Base-by-base conservation (phyloP, 805 yeast species). In the Metschnikowia colocasiae region DNA sequence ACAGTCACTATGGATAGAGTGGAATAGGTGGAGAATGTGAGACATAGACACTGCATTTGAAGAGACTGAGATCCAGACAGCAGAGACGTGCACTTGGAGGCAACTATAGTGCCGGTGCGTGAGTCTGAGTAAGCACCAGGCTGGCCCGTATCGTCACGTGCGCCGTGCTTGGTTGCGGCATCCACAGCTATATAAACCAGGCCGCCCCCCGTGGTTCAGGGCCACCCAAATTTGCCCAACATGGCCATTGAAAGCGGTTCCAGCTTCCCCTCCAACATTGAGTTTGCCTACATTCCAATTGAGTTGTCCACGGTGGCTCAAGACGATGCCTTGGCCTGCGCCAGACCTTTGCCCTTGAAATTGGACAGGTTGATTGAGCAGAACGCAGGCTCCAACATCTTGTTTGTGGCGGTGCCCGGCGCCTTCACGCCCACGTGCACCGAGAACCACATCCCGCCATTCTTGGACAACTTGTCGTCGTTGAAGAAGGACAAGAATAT, bases 351-450 rank as follows among this genome's bases (percentile, higher is more conserved):
- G 37, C 57, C 60, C 13, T 59, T 72, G 50, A 59, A 63, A 39
- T 44, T 72, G 44, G 74, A 69, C 57, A 59, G 61, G 25, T 52
- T 69, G 44, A 26, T 69, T 22, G 59, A 50, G 38, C 55, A 65
- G 40, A 51, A 59, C 30, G 52, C 50, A 1, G 56, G 58, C 26
- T 58, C 62, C 20, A 63, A 61, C 37, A 57, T 68, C 5, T 56
- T 69, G 40, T 53, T 71, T 40, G 71, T 72, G 18, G 57, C 74
- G 9, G 74, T 71, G 25, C 77, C 77, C 6, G 75, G 73, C 23
- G 73, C 74, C 1, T 71, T 70, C 58, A 68, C 75, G 7, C 75
- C 76, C n/a, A 62, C 73, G 2, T 72, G 77, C 50, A 71, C 75
- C 20, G 76, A 69, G 52, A 61, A 65, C 54, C 77, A 72, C 58